These are phyloP conservation scores for Verticillium tricorpus DNA, from an alignment of 2,329 filamentous ascomycete genomes.

Conservation along the genomic window DNA sequence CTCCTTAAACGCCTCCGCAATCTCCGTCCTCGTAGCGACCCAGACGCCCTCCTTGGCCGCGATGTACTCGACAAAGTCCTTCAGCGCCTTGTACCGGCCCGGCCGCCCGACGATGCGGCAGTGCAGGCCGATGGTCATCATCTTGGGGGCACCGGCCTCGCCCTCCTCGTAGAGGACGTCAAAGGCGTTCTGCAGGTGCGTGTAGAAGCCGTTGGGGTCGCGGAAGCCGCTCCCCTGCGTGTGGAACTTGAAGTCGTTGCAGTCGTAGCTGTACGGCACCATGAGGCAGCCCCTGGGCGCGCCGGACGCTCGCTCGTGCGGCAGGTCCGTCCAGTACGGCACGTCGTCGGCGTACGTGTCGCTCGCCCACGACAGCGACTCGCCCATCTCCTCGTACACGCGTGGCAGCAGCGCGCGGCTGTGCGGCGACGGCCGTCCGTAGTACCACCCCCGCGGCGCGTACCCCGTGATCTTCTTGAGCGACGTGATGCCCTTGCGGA, in stretches of 20 bases:
- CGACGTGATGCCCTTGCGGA: slow-evolving; percentile 34
- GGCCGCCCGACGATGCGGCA: slow-evolving; percentile 49
- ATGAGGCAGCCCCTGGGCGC: slow-evolving; percentile 45
- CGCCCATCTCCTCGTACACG: slow-evolving; percentile 47
- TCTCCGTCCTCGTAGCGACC: slow-evolving; percentile 49
- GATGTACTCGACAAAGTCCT: slow-evolving; percentile 50
- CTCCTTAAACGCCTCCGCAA: slow-evolving; percentile 42
- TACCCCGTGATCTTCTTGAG: slow-evolving; percentile 39
- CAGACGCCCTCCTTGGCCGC: slow-evolving; percentile 45
- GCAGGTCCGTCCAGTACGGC: slow-evolving; percentile 51
- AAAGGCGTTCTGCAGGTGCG: slow-evolving; percentile 46
- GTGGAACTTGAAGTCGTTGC: slow-evolving; percentile 45
- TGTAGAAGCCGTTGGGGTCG: slow-evolving; percentile 36
- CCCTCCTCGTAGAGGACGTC: slow-evolving; percentile 50
- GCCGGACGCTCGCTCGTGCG: slow-evolving; percentile 34
- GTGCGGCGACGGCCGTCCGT: slow-evolving; percentile 39
- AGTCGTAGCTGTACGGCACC: slow-evolving; percentile 50
- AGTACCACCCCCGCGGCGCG: slow-evolving; percentile 45
- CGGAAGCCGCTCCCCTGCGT: slow-evolving; percentile 37
- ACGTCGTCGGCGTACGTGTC: slow-evolving; percentile 52
- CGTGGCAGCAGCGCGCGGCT: slow-evolving; percentile 39
- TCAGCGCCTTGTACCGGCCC: slow-evolving; percentile 44
- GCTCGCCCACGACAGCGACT: slow-evolving; percentile 41
- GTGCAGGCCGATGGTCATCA: slow-evolving; percentile 54
- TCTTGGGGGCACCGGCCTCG: slow-evolving; percentile 41